Evolutionary conservation across 179 eudicot species (phyloP).

Genomic region (Camellia oleifera): DNA sequence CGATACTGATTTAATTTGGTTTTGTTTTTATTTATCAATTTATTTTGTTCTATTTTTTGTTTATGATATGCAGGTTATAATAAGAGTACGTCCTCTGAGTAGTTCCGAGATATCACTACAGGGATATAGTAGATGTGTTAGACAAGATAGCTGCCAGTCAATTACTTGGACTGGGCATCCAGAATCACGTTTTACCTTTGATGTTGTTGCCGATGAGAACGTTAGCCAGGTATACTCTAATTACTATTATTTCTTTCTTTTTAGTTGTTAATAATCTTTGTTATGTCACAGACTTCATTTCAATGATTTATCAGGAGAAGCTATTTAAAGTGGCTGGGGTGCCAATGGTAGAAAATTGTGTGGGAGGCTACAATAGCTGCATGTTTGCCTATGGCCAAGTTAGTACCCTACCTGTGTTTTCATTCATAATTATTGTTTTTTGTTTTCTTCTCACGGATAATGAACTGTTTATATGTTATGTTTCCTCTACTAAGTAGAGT

Average conservation of each 20-base stretch:
- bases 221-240: conserved; percentile 68
- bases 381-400: conserved; percentile 99
- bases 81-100: conserved; percentile 83
- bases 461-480: not conserved
- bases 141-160: conserved; percentile 84
- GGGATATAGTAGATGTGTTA: conserved; percentile 71
- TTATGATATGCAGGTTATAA: conserved; percentile 63
- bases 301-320: conserved; percentile 57
- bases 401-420: conserved; percentile 22
- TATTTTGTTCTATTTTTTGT: not conserved
- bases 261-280: not conserved
- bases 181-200: conserved; percentile 95
- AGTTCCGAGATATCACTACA: conserved; percentile 79
- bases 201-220: conserved; percentile 87
- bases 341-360: conserved; percentile 96
- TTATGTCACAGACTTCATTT: conserved; percentile 7
- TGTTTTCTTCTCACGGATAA: not conserved
- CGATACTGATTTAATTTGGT: not conserved
- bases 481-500: not conserved
- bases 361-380: conserved; percentile 96
- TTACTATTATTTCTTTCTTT: not conserved
- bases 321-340: conserved; percentile 95
- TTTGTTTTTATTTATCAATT: not conserved
- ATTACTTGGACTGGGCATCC: conserved; percentile 96
- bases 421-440: not conserved